Percentiles rank a stretch among this genome's conserved stretches.
These are phyloP conservation scores for Lithocarpus polystachyus DNA, from an alignment of 306 rosid species.

Conservation along the genomic window DNA sequence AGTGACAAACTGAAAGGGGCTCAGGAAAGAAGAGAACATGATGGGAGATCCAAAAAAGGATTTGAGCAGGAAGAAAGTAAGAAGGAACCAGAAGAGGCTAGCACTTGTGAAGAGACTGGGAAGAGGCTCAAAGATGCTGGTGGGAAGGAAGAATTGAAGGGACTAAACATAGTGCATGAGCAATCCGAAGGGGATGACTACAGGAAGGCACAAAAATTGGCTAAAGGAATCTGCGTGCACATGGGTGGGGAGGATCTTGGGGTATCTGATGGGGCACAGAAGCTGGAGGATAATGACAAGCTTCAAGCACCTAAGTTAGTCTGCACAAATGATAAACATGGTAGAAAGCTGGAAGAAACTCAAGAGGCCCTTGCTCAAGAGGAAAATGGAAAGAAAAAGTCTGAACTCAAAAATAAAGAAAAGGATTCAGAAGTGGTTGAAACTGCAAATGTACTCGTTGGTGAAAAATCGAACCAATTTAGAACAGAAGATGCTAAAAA, in stretches of 20 bases:
- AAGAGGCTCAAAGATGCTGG: slow-evolving; percentile 26
- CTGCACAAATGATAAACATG: slow-evolving; percentile 29
- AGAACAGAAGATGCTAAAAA: slow-evolving; percentile 31
- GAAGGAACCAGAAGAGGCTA: slow-evolving; percentile 23
- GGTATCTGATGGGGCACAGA: slow-evolving; percentile 23
- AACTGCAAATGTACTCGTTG: slow-evolving; percentile 24
- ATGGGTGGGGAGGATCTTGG: slow-evolving; percentile 19
- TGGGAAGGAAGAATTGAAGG: slow-evolving; percentile 19
- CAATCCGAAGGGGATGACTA: slow-evolving; percentile 21
- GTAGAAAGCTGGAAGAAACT: slow-evolving; percentile 25
- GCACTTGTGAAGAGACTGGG: slow-evolving; percentile 23
- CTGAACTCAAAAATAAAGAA: slow-evolving; percentile 25
- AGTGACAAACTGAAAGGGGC: slow-evolving; percentile 13
- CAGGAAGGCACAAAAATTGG: slow-evolving; percentile 24
- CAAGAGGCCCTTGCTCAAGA: slow-evolving; percentile 31
- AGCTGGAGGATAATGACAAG: slow-evolving; percentile 24
- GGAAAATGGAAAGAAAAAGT: slow-evolving; percentile 26
- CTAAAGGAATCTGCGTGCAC: slow-evolving; percentile 21
- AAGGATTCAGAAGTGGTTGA: slow-evolving; percentile 29
- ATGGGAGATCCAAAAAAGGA: slow-evolving; percentile 22
- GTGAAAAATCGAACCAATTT: slow-evolving; percentile 7
- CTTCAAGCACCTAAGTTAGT: slow-evolving; percentile 27
- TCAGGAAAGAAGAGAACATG: slow-evolving; percentile 25
- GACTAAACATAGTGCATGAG: slow-evolving; percentile 19
- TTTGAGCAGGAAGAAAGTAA: slow-evolving; percentile 33